Percentiles rank a stretch among this genome's conserved stretches.
These are phyloP conservation scores for Ceriops tagal DNA, from an alignment of 345 rosid species.

Conservation along the genomic window DNA sequence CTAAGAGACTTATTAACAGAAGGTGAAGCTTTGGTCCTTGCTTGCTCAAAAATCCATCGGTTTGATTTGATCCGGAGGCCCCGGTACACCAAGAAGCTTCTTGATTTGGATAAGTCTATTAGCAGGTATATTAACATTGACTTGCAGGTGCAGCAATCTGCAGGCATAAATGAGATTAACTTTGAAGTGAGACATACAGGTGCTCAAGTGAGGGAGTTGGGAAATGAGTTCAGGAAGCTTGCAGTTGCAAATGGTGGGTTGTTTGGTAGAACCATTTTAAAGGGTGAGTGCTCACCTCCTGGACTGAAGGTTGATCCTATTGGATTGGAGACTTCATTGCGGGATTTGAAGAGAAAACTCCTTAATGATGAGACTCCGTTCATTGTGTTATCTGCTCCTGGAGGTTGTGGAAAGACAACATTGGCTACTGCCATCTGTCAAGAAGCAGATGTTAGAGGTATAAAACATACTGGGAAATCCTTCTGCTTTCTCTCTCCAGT, in stretches of 20 bases:
- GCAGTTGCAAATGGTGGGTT: not conserved
- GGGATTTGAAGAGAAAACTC: slow-evolving; percentile 10
- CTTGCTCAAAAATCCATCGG: not conserved
- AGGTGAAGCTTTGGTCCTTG: slow-evolving; percentile 1
- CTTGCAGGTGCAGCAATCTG: slow-evolving; percentile 3
- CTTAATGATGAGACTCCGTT: not conserved
- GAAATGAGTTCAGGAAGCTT: not conserved
- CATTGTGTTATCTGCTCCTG: slow-evolving; percentile 18
- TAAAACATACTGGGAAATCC: not conserved
- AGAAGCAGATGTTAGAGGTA: slow-evolving; percentile 16
- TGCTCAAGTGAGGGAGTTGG: not conserved
- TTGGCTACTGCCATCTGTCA: slow-evolving; percentile 13
- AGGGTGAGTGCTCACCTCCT: slow-evolving; percentile 10
- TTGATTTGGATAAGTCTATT: not conserved
- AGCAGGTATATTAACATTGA: not conserved
- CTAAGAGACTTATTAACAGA: slow-evolving; percentile 1
- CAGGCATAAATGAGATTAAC: slow-evolving; percentile 1
- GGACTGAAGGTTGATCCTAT: slow-evolving; percentile 2
- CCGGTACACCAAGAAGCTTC: not conserved
- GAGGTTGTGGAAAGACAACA: slow-evolving; percentile 25
- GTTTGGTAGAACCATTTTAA: not conserved
- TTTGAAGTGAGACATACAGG: not conserved
- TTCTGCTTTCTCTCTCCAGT: not conserved
- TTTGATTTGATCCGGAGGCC: not conserved
- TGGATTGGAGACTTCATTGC: slow-evolving; percentile 13